Conservation (phyloP, 805 yeast species). For the Ogataea allantospora region DNA sequence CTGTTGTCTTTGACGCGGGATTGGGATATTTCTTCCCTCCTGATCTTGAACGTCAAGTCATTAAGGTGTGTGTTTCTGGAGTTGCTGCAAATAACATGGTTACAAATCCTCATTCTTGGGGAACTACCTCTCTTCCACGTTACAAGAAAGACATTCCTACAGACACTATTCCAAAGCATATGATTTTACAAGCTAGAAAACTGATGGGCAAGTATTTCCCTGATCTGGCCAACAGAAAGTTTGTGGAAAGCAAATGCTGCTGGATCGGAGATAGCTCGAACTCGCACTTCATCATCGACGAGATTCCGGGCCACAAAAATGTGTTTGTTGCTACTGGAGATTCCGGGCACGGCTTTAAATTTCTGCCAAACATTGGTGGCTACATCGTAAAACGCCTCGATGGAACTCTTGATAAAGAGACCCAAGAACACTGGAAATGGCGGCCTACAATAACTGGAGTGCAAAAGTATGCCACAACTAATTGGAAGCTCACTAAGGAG, state of each 20-base stretch:
- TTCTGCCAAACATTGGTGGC: constrained; percentile 45
- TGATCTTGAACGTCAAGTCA: constrained; percentile 34
- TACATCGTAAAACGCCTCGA: constrained; percentile 37
- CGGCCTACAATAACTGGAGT: constrained; percentile 16
- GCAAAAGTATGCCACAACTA: constrained; percentile 5
- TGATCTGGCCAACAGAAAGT: constrained; percentile 34
- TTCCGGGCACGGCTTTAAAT: constrained; percentile 48
- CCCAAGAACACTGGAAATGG: constrained; percentile 35
- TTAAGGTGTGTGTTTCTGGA: constrained; percentile 41
- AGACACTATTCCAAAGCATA: constrained; percentile 38
- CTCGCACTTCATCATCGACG: constrained; percentile 41
- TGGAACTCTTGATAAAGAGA: constrained; percentile 29
- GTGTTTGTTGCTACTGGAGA: constrained; percentile 46
- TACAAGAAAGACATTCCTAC: constrained; percentile 32
- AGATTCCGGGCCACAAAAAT: constrained; percentile 33
- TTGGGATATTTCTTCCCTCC: constrained; percentile 52
- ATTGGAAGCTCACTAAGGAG: constrained; percentile 18
- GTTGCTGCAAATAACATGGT: constrained; percentile 32
- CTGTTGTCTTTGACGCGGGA: constrained; percentile 45
- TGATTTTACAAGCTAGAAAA: constrained; percentile 29
- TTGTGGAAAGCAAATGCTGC: constrained; percentile 37
- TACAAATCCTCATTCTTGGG: constrained; percentile 18
- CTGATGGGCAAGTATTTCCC: constrained; percentile 39
- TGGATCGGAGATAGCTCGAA: constrained; percentile 42
- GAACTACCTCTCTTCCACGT: constrained; percentile 36